Evolutionary conservation across 2,329 filamentous ascomycete genomes (phyloP), one percentile per base, ranked within the genome.

Genomic region (Beauveria medogensis): DNA sequence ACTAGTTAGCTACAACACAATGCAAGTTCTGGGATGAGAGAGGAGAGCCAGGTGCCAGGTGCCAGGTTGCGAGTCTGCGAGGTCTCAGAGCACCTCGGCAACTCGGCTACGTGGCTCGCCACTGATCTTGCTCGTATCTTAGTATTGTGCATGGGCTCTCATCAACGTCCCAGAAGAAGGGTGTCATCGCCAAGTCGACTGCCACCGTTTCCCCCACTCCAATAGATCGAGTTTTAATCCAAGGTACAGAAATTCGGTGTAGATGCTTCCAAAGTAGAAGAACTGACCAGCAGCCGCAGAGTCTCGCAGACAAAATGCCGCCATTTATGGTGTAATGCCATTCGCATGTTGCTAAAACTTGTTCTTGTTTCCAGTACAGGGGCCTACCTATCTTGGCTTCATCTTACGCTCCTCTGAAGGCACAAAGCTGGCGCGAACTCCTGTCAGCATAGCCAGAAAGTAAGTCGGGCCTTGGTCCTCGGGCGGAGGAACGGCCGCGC

Each of bases 381-480:
- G 40, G 5, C 26, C 44, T 5, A 26, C 14, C 24, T 26, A n/a
- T 14, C 24, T 50, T 28, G 3, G 43, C 18, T 6, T 37, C 7
- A 40, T 37, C 24, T 16, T 3, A 5, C 8, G 3, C 14, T 37
- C n/a, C 43, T 26, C 20, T 4, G 18, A 5, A 26, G 37, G 22
- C 43, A 56, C 24, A 56, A 61, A 56, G 22, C 28, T 26, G 7
- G 22, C 59, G 37, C 37, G 53, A 16, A 43, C 46, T 37, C 53
- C 46, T 16, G 76, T 79, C 65, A 81, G 63, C 75, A 82, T 81
- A 1, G 78, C 80, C 68, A 83, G 69, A 60, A 82, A 83, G 59
- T 82, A 82, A 9, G 76, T 76, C 2, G 71, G 72, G 48, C 75
- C 73, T 1, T 75, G 68, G 3, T 73, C 67, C 2, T 73, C 67